phyloP scores from a whole-genome alignment of 164 flowering plant species.

The Sedum album region DNA sequence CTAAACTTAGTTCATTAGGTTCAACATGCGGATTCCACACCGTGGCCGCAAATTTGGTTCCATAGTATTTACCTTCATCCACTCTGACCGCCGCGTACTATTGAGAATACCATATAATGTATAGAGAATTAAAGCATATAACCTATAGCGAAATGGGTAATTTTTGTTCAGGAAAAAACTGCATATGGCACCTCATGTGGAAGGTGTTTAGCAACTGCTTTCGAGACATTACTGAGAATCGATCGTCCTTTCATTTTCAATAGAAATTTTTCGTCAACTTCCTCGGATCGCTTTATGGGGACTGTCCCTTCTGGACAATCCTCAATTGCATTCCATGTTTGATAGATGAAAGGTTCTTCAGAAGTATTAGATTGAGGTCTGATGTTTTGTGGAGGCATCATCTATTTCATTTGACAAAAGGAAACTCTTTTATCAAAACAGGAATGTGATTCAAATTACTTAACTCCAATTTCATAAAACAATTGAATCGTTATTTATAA shows the following conservation, averaged over 20 bases:
- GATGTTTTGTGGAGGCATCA: background rate
- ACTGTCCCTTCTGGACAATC: background rate
- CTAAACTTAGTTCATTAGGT: background rate
- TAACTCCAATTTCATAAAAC: no score
- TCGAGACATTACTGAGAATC: background rate
- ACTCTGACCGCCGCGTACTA: background rate
- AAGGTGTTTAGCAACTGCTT: background rate
- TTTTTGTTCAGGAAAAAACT: background rate
- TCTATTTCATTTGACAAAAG: background rate
- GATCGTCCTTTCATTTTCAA: background rate
- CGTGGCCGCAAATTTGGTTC: background rate
- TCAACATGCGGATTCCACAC: constrained; percentile 2
- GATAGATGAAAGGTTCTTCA: background rate
- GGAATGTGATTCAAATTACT: no score
- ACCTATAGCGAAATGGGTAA: no score
- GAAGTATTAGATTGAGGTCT: background rate
- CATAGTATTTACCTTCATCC: background rate
- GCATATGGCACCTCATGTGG: background rate
- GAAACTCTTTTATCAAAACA: background rate
- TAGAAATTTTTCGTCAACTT: background rate
- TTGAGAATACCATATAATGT: background rate
- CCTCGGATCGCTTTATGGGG: background rate
- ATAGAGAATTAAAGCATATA: background rate
- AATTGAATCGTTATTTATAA: no score
- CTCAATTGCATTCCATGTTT: background rate